Base-by-base conservation (phyloP, 768 basidiomycete genomes). In the Rhizopogon rudus region DNA sequence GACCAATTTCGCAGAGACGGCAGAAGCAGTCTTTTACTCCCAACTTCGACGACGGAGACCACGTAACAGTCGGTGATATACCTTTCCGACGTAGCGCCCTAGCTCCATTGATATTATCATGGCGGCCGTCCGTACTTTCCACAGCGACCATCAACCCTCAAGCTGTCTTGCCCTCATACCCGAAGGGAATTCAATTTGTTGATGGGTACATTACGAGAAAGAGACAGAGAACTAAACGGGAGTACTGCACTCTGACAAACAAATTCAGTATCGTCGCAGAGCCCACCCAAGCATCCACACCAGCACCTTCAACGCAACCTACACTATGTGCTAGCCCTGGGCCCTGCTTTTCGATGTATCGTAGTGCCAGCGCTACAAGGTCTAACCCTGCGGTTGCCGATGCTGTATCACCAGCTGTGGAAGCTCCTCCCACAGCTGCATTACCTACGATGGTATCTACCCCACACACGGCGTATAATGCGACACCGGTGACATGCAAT, bases 21-120 rank as follows among this genome's bases (percentile, higher is more conserved):
- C 75, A 65, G 53, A 77, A 69, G 59, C 78, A 80, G 52, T 75
- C 79, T 7, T 78, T 83, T 61, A 76, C 79, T 5, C 82, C 84
- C 28, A 63, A 70, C 39, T 80, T 77, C 10, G 81, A 84, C 52
- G 82, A 82, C 60, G 81, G 63, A 13, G 69, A 76, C 56, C 59
- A 70, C 39, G 74, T 68, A 50, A 60, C 72, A 28, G 72, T 67
- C 50, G 28, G 40, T 20, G 77, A 80, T 56, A 75, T 78, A 9
- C 77, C 81, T 56, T 78, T 78, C 41, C 78, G 77, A 43, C 63
- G 63, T 57, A 61, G 49, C 13, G 57, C 71, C 20, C 69, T 73
- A 39, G 71, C 73, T 6, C 84, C 84, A 39, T 64, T 86, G 29
- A 76, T 86, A 59, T 86, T 85, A 61, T 66, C 74, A 44, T 75